Conservation (phyloP, 1,284 basidiomycete genomes). For the Agroathelia rolfsii region DNA sequence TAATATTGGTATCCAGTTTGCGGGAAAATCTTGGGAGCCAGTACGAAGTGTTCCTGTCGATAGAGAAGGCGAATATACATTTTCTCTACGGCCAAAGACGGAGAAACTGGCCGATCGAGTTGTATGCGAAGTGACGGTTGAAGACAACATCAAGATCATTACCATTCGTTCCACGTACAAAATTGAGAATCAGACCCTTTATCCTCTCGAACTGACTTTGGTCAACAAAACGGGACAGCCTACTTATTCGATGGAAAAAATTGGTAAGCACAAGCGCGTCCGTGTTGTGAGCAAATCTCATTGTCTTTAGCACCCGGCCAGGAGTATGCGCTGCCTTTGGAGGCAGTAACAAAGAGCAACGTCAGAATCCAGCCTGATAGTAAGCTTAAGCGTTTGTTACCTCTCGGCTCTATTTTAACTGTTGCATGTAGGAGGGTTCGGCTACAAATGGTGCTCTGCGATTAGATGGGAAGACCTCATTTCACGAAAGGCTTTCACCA, state of each 20-base stretch:
- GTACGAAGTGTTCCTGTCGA: constrained; percentile 88
- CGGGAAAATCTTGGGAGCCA: constrained; percentile 88
- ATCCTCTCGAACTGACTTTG: constrained; percentile 89
- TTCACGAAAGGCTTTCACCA: constrained; percentile 66
- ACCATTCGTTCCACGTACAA: constrained; percentile 92
- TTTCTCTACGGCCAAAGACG: constrained; percentile 73
- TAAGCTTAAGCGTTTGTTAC: constrained; percentile 29
- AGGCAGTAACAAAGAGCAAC: constrained; percentile 78
- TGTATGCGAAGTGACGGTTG: constrained; percentile 84
- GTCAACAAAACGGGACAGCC: constrained; percentile 83
- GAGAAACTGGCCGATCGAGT: constrained; percentile 76
- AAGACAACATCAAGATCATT: constrained; percentile 93
- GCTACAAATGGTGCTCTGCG: constrained; percentile 89
- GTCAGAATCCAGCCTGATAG: constrained; percentile 90
- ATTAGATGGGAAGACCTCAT: constrained; percentile 89
- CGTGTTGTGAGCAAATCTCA: no score
- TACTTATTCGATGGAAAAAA: constrained; percentile 75
- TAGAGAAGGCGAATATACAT: constrained; percentile 87
- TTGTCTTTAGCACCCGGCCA: constrained; percentile 62
- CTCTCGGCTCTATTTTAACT: constrained; percentile 9
- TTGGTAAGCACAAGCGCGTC: constrained; percentile 40
- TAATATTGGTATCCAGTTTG: constrained; percentile 74
- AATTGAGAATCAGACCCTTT: constrained; percentile 86
- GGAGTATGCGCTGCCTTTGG: constrained; percentile 85
- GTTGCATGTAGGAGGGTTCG: constrained; percentile 71